Percentiles rank a stretch among this genome's conserved stretches.
phyloP scores from a whole-genome alignment of 164 flowering plant species.

The Magnolia sinica region DNA sequence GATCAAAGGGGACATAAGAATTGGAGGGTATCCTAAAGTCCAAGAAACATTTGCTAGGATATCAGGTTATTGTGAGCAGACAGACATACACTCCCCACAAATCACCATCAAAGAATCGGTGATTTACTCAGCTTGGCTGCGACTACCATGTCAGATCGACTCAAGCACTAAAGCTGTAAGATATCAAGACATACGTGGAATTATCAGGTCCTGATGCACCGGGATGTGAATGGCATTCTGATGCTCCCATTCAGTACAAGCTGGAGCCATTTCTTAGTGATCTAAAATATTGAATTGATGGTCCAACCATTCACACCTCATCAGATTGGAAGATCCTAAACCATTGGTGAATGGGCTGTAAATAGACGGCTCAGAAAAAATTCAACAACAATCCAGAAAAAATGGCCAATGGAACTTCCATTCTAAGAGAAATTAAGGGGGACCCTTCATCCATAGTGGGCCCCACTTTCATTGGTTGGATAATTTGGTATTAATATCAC shows the following conservation, averaged over 20 bases:
- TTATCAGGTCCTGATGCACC: no score
- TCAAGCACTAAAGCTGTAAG: constrained; percentile 52
- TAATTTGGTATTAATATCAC: not conserved
- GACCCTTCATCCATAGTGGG: not conserved
- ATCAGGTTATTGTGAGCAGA: constrained; percentile 83
- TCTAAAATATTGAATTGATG: not conserved
- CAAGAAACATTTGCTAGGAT: constrained; percentile 81
- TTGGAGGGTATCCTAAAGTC: constrained; percentile 68
- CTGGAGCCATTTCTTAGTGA: not conserved
- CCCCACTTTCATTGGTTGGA: not conserved
- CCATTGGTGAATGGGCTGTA: no score
- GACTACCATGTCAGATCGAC: constrained; percentile 53
- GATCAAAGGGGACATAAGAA: constrained; percentile 63
- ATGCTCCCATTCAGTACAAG: not conserved
- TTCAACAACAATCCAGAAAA: no score
- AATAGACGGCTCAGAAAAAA: no score
- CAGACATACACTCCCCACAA: constrained; percentile 74
- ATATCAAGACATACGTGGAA: not conserved
- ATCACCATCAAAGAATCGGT: constrained; percentile 74
- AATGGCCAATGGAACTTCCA: not conserved
- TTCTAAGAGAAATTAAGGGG: not conserved
- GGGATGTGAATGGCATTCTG: no score
- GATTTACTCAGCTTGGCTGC: constrained; percentile 73
- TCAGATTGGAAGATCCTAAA: not conserved
- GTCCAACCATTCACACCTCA: not conserved